Percentiles rank a stretch among this genome's conserved stretches.
phyloP scores from a whole-genome alignment of 345 rosid genomes.

The Murraya koenigii region DNA sequence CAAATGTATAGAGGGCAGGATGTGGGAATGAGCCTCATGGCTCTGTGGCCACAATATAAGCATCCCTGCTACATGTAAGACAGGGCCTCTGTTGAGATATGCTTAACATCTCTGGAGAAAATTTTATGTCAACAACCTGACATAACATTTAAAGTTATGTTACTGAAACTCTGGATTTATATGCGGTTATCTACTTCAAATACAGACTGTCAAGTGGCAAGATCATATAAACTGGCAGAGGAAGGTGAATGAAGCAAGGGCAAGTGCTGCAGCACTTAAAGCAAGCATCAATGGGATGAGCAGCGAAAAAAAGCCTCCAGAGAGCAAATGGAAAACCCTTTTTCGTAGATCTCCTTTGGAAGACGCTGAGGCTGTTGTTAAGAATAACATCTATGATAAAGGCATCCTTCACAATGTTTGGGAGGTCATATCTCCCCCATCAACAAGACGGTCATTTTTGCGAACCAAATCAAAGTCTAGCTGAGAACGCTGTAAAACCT shows the following conservation, averaged over 20 bases:
- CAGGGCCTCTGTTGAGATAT: not conserved
- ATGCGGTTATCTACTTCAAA: constrained; percentile 8
- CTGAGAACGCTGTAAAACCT: constrained; percentile 9
- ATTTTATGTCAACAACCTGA: not conserved
- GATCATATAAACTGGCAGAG: constrained; percentile 74
- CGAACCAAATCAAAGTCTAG: constrained; percentile 37
- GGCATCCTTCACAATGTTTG: constrained; percentile 52
- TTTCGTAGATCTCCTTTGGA: constrained; percentile 56
- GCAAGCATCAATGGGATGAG: constrained; percentile 44
- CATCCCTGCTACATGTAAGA: not conserved
- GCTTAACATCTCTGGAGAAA: not conserved
- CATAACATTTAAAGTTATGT: not conserved
- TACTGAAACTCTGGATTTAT: not conserved
- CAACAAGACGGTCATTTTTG: constrained; percentile 48
- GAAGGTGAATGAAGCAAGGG: constrained; percentile 76
- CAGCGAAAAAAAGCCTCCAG: constrained; percentile 39
- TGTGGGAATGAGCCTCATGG: not conserved
- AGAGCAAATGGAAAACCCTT: constrained; percentile 56
- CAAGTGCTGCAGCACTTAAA: constrained; percentile 58
- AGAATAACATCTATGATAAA: constrained; percentile 58
- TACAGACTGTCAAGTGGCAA: constrained; percentile 90
- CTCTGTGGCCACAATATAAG: not conserved
- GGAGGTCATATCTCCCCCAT: constrained; percentile 64
- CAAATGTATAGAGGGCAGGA: not conserved
- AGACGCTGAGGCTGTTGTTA: constrained; percentile 37